These are phyloP conservation scores for Fusarium xyrophilum DNA, from an alignment of 2,329 filamentous ascomycete genomes.

Conservation along the genomic window DNA sequence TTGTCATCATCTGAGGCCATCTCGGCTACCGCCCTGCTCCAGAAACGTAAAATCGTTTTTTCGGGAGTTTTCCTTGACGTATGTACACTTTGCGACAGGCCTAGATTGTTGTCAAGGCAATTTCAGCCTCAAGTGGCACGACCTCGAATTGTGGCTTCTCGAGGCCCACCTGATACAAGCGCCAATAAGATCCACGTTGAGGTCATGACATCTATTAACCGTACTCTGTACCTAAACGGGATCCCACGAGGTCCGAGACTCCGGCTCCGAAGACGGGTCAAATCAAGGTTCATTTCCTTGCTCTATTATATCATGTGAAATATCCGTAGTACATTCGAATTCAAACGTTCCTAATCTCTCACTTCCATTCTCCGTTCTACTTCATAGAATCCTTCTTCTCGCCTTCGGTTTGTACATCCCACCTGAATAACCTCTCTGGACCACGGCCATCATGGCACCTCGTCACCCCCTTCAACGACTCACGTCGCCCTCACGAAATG, in stretches of 20 bases:
- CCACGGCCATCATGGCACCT: slow-evolving; percentile 46
- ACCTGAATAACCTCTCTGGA: not conserved
- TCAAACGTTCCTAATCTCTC: not conserved
- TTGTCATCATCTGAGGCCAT: slow-evolving; percentile 46
- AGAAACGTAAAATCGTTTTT: not conserved
- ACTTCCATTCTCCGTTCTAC: not conserved
- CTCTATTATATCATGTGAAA: slow-evolving; percentile 7
- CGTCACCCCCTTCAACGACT: slow-evolving; percentile 70
- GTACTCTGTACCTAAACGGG: slow-evolving; percentile 5
- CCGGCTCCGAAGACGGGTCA: slow-evolving; percentile 18
- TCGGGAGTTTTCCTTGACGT: slow-evolving; percentile 5
- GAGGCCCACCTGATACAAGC: not conserved
- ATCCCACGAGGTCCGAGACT: slow-evolving; percentile 25
- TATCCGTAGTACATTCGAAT: not conserved
- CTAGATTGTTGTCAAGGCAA: slow-evolving; percentile 22
- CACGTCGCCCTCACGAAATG: slow-evolving; percentile 66
- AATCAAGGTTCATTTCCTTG: slow-evolving; percentile 10
- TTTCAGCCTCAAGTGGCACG: slow-evolving; percentile 40
- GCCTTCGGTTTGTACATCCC: not conserved
- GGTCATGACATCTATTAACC: slow-evolving; percentile 25
- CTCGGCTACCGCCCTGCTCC: not conserved
- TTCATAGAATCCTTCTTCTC: not conserved
- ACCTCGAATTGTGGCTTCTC: slow-evolving; percentile 28
- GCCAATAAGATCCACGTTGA: slow-evolving; percentile 28
- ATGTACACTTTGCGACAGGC: slow-evolving; percentile 16